A percentile compares a stretch with the other conserved stretches of the same genome.
phyloP scores from a whole-genome alignment of 768 basidiomycete species.

The Boletellus ananas region DNA sequence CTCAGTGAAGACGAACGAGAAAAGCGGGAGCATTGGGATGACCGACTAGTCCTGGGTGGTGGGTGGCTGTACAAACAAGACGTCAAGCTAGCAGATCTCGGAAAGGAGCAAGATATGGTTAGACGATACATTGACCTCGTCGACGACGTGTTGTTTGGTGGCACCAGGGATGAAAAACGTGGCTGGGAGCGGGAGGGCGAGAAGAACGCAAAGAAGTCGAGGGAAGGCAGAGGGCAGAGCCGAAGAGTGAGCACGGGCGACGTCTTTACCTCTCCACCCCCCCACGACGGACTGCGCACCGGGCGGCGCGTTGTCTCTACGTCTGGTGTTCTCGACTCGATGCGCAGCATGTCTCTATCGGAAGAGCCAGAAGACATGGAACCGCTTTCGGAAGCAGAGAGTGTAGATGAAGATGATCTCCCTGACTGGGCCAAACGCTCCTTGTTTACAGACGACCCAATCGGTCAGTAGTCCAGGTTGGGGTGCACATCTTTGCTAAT shows the following conservation, averaged over 20 bases:
- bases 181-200: slow-evolving; percentile 49
- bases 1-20: slow-evolving; percentile 48
- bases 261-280: slow-evolving; percentile 22
- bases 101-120: slow-evolving; percentile 55
- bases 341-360: slow-evolving; percentile 45
- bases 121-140: slow-evolving; percentile 69
- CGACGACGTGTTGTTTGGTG: slow-evolving; percentile 73
- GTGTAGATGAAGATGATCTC: slow-evolving; percentile 65
- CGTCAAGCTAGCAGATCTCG: slow-evolving; percentile 48
- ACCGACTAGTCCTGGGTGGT: slow-evolving; percentile 71
- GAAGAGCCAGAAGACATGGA: slow-evolving; percentile 60
- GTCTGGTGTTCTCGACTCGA: slow-evolving; percentile 52
- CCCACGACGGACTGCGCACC: slow-evolving; percentile 16
- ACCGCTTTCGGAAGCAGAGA: slow-evolving; percentile 37
- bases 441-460: slow-evolving; percentile 49
- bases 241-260: slow-evolving; percentile 30
- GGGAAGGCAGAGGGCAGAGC: slow-evolving; percentile 37
- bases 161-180: slow-evolving; percentile 43
- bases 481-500: slow-evolving; percentile 1
- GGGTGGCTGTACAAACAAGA: slow-evolving; percentile 82
- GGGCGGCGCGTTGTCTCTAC: slow-evolving; percentile 53
- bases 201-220: slow-evolving; percentile 42
- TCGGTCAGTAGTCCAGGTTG: slow-evolving; percentile 45
- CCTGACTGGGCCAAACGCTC: slow-evolving; percentile 73
- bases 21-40: slow-evolving; percentile 76